Percentiles rank a stretch among this genome's conserved stretches.
phyloP scores from a whole-genome alignment of 176 grass and related monocot species.

The Aegilops bicornis region DNA sequence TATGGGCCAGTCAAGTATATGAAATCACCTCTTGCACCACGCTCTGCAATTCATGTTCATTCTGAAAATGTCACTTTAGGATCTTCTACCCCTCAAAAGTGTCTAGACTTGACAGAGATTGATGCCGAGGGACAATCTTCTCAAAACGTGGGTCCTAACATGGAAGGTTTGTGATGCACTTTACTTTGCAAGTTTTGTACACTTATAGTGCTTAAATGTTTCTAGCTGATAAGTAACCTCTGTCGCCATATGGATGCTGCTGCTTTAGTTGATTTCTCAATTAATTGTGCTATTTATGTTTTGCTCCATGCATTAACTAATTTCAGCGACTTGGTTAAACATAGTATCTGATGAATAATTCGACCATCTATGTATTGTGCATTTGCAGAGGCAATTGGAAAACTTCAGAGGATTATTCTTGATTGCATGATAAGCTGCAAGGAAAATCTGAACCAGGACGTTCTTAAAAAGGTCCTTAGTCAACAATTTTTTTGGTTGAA shows the following conservation, averaged over 20 bases:
- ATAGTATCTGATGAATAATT: neutral
- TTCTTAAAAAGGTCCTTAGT: constrained; percentile 45
- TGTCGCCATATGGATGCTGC: neutral
- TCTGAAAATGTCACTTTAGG: constrained; percentile 32
- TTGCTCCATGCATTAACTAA: neutral
- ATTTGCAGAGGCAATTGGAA: constrained; percentile 66
- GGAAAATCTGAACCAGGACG: constrained; percentile 63
- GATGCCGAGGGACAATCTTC: constrained; percentile 28
- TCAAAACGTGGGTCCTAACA: constrained; percentile 35
- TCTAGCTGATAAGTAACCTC: neutral
- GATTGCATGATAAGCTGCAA: constrained; percentile 70
- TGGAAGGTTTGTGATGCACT: constrained; percentile 39
- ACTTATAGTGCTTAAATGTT: neutral
- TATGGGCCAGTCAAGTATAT: constrained; percentile 49
- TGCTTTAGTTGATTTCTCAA: constrained; percentile 9
- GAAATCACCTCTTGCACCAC: constrained; percentile 68
- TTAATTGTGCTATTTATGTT: neutral
- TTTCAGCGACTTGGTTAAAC: neutral
- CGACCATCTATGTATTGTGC: constrained; percentile 8
- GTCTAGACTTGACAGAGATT: constrained; percentile 43
- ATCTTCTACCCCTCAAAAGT: constrained; percentile 29
- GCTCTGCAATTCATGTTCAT: constrained; percentile 27
- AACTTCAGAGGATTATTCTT: constrained; percentile 61
- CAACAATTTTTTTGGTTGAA: neutral
- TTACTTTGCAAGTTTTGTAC: neutral